Evolutionary conservation across 1,139 yeast genomes (phyloP), one percentile per base, ranked within the genome.

Genomic region (Yarrowia galli): DNA sequence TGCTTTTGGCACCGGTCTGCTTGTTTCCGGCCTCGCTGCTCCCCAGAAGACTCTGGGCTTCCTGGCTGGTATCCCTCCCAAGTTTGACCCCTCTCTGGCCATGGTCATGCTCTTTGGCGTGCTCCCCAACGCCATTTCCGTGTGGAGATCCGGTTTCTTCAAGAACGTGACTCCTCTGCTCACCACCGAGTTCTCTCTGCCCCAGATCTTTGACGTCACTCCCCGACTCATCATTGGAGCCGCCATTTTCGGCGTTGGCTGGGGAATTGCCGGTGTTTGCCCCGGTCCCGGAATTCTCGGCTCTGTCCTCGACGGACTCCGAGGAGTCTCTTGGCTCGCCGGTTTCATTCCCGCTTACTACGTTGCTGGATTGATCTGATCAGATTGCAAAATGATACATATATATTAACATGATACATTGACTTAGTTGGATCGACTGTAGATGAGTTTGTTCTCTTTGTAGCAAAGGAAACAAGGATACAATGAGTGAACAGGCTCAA

Each of bases 201-300:
- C 79, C 13, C 71, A 70, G 8, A 63, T 73, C 28, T 74, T 71
- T 8, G 69, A 72, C 2, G 72, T 77, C 4, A 71, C 75, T 0
- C 46, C 67, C 0, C 73, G 72, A 48, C 77, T 82, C 56, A 51
- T 82, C 0, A 8, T 79, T 3, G 85, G 85, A 3, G 76, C 80
- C 67, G 74, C 74, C 0, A 42, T 82, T 2, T 83, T 82, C 71
- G 85, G 85, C 4, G 28, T 80, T 12, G 85, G 85, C 0, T 83
- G 85, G 85, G 85, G 84, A 1, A 49, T 81, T 2, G 72, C 79
- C 0, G 85, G 85, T 0, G 74, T 82, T 12, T 83, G 85, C 71
- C 85, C 85, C 0, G 85, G 84, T 3, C 85, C 85, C 12, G 85
- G 82, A 9, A 69, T 80, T 1, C 49, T 78, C 2, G 70, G 71